Conservation (phyloP, 1,284 basidiomycete genomes). For the Leccinum insigne region DNA sequence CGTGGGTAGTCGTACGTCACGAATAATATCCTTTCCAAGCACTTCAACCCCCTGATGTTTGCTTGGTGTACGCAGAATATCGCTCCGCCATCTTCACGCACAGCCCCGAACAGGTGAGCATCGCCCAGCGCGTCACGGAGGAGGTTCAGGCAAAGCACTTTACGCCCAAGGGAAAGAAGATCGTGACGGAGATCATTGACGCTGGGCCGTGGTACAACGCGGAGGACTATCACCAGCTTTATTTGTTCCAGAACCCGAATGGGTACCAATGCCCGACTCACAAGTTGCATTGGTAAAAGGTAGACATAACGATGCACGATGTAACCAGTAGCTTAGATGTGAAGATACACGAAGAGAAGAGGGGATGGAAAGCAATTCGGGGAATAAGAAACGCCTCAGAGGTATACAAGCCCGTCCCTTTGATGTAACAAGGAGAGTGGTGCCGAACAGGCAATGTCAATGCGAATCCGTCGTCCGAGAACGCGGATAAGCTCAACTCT, state of each 20-base stretch:
- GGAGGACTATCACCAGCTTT: conserved; percentile 87
- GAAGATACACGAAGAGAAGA: neutral
- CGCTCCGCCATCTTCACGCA: conserved; percentile 92
- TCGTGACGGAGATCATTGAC: conserved; percentile 73
- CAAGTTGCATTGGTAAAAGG: conserved; percentile 46
- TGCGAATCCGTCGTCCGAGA: conserved; percentile 30
- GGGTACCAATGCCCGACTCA: conserved; percentile 63
- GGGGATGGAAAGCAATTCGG: neutral
- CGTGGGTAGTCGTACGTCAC: conserved; percentile 66
- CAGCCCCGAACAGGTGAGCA: conserved; percentile 71
- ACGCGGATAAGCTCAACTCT: conserved; percentile 40
- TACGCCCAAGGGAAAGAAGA: conserved; percentile 70
- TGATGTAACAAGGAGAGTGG: conserved; percentile 48
- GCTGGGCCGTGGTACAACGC: conserved; percentile 81
- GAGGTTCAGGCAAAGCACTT: conserved; percentile 88
- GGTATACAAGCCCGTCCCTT: conserved; percentile 46
- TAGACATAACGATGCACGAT: neutral
- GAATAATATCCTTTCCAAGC: neutral
- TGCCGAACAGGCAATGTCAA: conserved; percentile 52
- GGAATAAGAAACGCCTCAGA: conserved; percentile 43
- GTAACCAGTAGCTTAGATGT: neutral
- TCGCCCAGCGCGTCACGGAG: conserved; percentile 79
- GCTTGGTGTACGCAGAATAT: conserved; percentile 62
- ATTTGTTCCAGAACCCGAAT: conserved; percentile 66
- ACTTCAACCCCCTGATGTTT: conserved; percentile 3